A percentile compares a stretch with the other conserved stretches of the same genome.
Conservation (phyloP, 345 rosid species). For the Alliaria petiolata region DNA sequence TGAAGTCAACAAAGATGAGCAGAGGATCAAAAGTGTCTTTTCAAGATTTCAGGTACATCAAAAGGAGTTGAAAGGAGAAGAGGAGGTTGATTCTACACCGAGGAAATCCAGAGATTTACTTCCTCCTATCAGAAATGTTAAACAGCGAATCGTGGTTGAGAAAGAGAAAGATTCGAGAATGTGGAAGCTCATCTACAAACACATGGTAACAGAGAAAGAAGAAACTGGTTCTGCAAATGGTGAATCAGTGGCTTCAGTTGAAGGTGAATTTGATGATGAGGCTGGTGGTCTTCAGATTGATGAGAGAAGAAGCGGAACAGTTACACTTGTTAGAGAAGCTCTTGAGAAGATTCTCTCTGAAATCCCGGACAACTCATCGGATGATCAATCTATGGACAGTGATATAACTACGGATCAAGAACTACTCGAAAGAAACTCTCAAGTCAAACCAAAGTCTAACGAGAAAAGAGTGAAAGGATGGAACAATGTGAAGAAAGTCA, state of each 20-base stretch:
- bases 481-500: constrained; percentile 75
- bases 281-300: constrained; percentile 33
- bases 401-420: constrained; percentile 41
- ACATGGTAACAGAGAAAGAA: constrained; percentile 65
- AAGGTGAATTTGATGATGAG: constrained; percentile 29
- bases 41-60: constrained; percentile 22
- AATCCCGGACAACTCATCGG: constrained; percentile 54
- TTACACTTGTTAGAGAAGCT: constrained; percentile 75
- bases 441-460: constrained; percentile 31
- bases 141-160: constrained; percentile 34
- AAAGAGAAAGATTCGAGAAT: constrained; percentile 49
- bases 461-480: constrained; percentile 56
- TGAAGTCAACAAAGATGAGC: constrained; percentile 9
- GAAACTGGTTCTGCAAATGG: constrained; percentile 36
- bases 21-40: constrained; percentile 11
- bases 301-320: constrained; percentile 47
- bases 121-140: constrained; percentile 7
- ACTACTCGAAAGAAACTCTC: constrained; percentile 26
- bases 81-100: constrained; percentile 14
- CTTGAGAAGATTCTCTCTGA: constrained; percentile 76
- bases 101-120: constrained; percentile 7
- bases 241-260: constrained; percentile 18
- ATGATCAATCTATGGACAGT: constrained; percentile 46
- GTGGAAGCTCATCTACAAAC: constrained; percentile 73
- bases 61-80: constrained; percentile 24